Percentiles rank a stretch among this genome's conserved stretches.
Evolutionary conservation across 257 asterid species (phyloP).

Genomic region (Fraxinus anomala): DNA sequence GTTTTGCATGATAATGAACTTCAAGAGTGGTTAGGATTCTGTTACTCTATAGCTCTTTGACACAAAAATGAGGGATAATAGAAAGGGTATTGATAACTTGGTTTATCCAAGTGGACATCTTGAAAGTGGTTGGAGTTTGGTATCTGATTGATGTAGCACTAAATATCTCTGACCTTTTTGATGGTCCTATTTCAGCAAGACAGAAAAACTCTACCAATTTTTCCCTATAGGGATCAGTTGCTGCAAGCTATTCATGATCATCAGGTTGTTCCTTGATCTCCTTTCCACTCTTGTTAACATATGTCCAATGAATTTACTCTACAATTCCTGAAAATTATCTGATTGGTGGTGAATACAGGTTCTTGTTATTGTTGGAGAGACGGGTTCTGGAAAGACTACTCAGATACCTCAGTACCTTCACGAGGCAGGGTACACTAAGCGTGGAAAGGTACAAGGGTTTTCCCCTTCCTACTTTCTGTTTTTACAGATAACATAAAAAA

Average conservation of each 20-base stretch:
- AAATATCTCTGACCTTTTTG: slow-evolving; percentile 23
- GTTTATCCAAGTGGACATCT: slow-evolving; percentile 8
- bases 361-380: slow-evolving; percentile 94
- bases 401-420: slow-evolving; percentile 97
- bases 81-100: slow-evolving; percentile 2
- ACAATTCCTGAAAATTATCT: not conserved
- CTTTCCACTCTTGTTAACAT: slow-evolving; percentile 20
- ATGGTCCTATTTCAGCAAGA: slow-evolving; percentile 55
- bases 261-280: slow-evolving; percentile 61
- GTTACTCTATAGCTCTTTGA: not conserved
- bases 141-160: slow-evolving; percentile 10
- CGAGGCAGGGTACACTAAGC: slow-evolving; percentile 81
- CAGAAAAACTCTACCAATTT: slow-evolving; percentile 84
- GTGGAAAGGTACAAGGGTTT: slow-evolving; percentile 60
- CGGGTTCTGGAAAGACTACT: slow-evolving; percentile 93
- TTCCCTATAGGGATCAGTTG: slow-evolving; percentile 73
- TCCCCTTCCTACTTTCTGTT: slow-evolving; percentile 12
- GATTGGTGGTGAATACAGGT: slow-evolving; percentile 49
- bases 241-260: slow-evolving; percentile 74
- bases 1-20: not conserved
- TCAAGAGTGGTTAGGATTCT: slow-evolving; percentile 8
- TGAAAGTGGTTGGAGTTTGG: not conserved
- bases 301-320: slow-evolving; percentile 5
- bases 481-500: not conserved
- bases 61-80: not conserved